Evolutionary conservation across 805 yeast species (phyloP), one percentile per base, ranked within the genome.

Genomic region (Barnettozyma californica): DNA sequence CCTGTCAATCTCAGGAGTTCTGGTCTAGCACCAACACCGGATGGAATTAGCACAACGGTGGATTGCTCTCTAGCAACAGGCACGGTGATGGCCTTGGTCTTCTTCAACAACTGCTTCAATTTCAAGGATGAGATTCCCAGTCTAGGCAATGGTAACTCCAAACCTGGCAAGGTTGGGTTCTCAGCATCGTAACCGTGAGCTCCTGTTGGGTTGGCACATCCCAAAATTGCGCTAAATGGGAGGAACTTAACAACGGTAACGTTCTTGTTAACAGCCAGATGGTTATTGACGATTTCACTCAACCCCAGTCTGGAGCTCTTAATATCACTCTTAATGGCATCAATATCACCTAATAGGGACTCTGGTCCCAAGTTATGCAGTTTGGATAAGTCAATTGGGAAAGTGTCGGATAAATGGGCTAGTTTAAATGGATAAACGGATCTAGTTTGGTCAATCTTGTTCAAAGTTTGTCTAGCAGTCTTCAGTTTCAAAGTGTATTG

Each of bases 391-490:
- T 76, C 68, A 21, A 83, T 66, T 47, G 91, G 91, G 76, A 83
- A 84, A 37, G 67, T 59, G 21, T 74, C 71, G 14, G 88, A 76
- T 42, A 87, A 69, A 68, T 87, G 84, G 35, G 89, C 75, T 56
- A 91, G 75, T 68, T 89, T 92, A 75, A 92, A 88, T 49, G 99
- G 98, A 67, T 80, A 92, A 31, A 94, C 98, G 25, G 96, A 87
- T 57, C 79, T 74, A 43, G 77, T 71, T 56, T 77, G 80, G 67
- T 90, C 96, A 55, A 88, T 78, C 51, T 77, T 77, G 31, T 80
- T 73, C 55, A 91, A 73, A 48, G 90, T 73, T 52, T 75, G 77
- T 66, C 96, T 80, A 9, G 96, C 76, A 21, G 87, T 74, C 63
- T 78, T 83, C 58, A 92, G 72, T 62, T 84, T 89, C 62, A 92